phyloP scores from a whole-genome alignment of 1,284 basidiomycete species.

The Albatrellus sp. region DNA sequence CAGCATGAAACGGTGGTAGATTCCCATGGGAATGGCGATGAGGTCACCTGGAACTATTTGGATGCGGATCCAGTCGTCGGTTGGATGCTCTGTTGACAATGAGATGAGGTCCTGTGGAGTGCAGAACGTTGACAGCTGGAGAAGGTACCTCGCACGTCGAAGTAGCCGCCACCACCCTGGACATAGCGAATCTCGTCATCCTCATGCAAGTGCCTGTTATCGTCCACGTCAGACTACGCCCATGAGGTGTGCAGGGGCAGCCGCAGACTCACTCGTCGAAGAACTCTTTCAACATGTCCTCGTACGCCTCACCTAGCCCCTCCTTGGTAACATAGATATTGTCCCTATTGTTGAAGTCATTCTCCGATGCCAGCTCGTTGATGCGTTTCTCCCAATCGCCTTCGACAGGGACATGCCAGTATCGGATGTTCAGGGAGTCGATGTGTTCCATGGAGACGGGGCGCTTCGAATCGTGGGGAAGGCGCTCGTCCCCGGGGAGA shows the following conservation, averaged over 20 bases:
- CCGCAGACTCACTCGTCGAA: conserved; percentile 56
- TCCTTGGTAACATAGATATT: conserved; percentile 62
- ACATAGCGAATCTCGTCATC: conserved; percentile 11
- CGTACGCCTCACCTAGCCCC: conserved; percentile 69
- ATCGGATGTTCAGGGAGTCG: conserved; percentile 43
- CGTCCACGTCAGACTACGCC: not conserved
- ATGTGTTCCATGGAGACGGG: conserved; percentile 39
- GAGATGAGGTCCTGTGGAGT: too few species aligned
- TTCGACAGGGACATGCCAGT: conserved; percentile 47
- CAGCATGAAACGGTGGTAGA: conserved; percentile 12
- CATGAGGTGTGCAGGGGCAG: not conserved
- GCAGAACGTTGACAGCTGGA: not conserved
- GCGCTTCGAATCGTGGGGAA: conserved; percentile 35
- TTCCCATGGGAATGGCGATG: conserved; percentile 8
- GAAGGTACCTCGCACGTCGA: conserved; percentile 9
- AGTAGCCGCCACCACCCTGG: conserved; percentile 9
- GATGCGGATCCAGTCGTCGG: conserved; percentile 11
- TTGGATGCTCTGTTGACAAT: conserved; percentile 7
- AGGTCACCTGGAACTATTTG: conserved; percentile 8
- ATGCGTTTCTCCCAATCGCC: conserved; percentile 36
- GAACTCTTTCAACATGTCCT: conserved; percentile 68
- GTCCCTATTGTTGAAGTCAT: conserved; percentile 71
- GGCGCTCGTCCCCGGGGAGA: conserved; percentile 46
- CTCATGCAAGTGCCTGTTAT: conserved; percentile 10
- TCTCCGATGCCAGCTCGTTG: conserved; percentile 47